Percentiles rank a stretch among this genome's conserved stretches.
Conservation (phyloP, 2,329 filamentous ascomycete genomes). For the Orbilia javanica region DNA sequence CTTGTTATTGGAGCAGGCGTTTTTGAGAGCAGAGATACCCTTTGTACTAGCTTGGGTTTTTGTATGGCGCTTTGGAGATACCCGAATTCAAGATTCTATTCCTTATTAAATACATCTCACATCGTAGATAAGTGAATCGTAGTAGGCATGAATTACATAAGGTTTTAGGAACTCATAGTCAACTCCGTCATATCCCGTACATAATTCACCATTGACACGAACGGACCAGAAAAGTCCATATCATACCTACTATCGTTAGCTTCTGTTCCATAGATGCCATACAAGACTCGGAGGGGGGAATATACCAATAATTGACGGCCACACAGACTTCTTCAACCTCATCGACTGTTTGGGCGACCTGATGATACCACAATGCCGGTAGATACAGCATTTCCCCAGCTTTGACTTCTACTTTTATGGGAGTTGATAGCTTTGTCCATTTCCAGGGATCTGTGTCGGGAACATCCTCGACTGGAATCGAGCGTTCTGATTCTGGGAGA, state of each 20-base stretch:
- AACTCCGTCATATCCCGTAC: constrained; percentile 63
- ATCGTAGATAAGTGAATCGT: neutral
- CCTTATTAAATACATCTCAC: neutral
- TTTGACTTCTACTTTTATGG: constrained; percentile 76
- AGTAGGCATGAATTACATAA: neutral
- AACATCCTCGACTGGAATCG: constrained; percentile 28
- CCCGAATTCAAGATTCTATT: neutral
- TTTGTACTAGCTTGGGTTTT: neutral
- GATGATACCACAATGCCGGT: constrained; percentile 86
- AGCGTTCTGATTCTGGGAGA: constrained; percentile 23
- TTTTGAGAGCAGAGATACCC: neutral
- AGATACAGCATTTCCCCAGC: constrained; percentile 85
- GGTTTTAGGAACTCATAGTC: neutral
- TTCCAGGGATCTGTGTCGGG: constrained; percentile 72
- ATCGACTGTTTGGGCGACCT: constrained; percentile 77
- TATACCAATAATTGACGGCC: constrained; percentile 84
- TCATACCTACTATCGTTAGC: constrained; percentile 73
- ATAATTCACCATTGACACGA: constrained; percentile 75
- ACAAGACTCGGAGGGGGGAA: neutral
- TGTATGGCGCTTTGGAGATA: neutral
- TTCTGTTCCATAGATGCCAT: neutral
- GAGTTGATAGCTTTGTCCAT: constrained; percentile 67
- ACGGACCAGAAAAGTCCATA: constrained; percentile 78
- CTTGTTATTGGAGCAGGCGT: neutral
- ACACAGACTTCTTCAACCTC: constrained; percentile 78